These are phyloP conservation scores for Hypsizygus marmoreus DNA, from an alignment of 768 basidiomycete species.

Conservation along the genomic window DNA sequence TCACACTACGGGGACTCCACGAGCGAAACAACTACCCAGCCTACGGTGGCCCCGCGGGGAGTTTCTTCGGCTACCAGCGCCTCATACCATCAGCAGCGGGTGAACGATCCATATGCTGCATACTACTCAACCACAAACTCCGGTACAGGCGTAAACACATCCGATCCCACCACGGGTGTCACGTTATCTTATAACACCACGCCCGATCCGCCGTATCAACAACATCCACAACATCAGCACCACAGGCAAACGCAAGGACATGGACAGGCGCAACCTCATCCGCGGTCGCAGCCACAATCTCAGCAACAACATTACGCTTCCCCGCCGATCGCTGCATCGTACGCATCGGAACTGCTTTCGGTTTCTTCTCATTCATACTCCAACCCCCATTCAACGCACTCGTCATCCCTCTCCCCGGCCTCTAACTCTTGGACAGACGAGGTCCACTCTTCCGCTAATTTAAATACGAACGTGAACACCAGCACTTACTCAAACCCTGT, in stretches of 20 bases:
- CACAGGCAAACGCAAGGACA: conserved; percentile 17
- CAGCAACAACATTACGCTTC: conserved; percentile 8
- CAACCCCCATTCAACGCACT: conserved; percentile 15
- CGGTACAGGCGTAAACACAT: conserved; percentile 13
- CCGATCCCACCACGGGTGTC: conserved; percentile 15
- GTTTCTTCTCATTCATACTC: conserved; percentile 5
- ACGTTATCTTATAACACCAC: conserved; percentile 28
- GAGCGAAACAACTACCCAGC: conserved; percentile 22
- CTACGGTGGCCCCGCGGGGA: conserved; percentile 11
- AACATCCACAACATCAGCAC: conserved; percentile 15
- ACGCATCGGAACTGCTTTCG: conserved; percentile 5
- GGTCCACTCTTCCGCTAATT: conserved; percentile 14
- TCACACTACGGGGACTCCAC: conserved; percentile 25
- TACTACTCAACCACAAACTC: conserved; percentile 17
- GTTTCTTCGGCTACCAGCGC: neutral
- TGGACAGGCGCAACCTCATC: conserved; percentile 5
- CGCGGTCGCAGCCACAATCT: conserved; percentile 10
- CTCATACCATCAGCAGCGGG: conserved; percentile 14
- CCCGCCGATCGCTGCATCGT: conserved; percentile 1
- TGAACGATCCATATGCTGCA: conserved; percentile 16
- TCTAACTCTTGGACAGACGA: conserved; percentile 22
- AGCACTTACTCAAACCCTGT: conserved; percentile 7
- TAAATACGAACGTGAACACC: neutral
- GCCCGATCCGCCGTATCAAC: conserved; percentile 32
- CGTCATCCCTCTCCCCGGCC: conserved; percentile 22